Evolutionary conservation across 441 rosid species (phyloP), one percentile per base, ranked within the genome.

Genomic region (Capsella rubella): DNA sequence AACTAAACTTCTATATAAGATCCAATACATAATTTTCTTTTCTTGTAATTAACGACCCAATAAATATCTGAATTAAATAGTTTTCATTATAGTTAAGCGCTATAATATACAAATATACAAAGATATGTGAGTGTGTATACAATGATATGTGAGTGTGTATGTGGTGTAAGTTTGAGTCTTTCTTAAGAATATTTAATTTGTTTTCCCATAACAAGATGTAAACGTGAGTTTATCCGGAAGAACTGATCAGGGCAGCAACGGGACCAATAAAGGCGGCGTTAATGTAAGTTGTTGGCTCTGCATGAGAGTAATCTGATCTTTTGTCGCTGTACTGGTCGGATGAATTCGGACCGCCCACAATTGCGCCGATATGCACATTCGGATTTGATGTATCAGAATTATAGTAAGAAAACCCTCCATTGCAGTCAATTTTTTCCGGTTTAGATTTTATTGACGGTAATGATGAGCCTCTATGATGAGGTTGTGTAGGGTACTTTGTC

Each of bases 391-490:
- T 25, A 39, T 18, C 75, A 0, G 87, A 76, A 55, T 47, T 53
- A 59, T 81, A 87, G 15, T 28, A 71, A 6, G 86, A 68, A 59
- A n/a, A 53, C 37, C 87, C 91, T 18, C 76, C 86, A 3, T 76
- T 67, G 64, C 91, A 89, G 8, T 78, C 73, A 0, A 87, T 79
- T 73, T 84, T 84, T 42, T 49, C 68, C 32, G 83, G 85, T 64
- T 78, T 83, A 69, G 40, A 61, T 15, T 55, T 64, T 32, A 85
- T 67, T 0, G 91, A 87, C 0, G 94, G 91, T 46, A 89, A 69
- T 16, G 94, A 89, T 21, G 91, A 77, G 8, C 91, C 90, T 55
- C 94, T 82, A 47, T 87, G 91, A 78, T 89, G 94, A 35, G 81
- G 52, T 50, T 80, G 85, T 61, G 43, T 59, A 0, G 90, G 94